Conservation (phyloP, 2,329 filamentous ascomycete species). For the Xylariales sp. region DNA sequence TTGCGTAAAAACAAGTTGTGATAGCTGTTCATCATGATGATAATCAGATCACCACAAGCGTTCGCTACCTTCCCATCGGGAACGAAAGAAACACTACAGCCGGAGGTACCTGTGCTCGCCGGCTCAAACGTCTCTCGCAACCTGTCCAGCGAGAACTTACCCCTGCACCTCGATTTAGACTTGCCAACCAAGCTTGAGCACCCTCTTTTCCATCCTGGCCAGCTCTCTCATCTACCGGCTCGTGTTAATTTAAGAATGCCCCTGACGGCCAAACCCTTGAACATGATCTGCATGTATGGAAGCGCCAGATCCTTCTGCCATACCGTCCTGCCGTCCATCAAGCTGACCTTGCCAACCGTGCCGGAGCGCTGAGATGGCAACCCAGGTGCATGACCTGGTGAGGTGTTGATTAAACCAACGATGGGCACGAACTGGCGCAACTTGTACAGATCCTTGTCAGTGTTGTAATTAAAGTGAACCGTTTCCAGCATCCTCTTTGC, state of each 20-base stretch:
- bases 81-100: background rate
- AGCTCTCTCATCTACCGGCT: constrained; percentile 9
- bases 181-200: constrained; percentile 9
- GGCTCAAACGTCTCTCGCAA: constrained; percentile 7
- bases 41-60: no score
- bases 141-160: constrained; percentile 4
- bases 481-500: background rate
- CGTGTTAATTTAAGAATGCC: background rate
- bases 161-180: constrained; percentile 8
- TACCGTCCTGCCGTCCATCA: background rate
- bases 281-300: background rate
- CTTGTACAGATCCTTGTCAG: background rate
- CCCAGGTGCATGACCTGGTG: no score
- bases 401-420: background rate
- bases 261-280: constrained; percentile 1
- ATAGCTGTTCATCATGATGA: no score
- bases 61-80: no score
- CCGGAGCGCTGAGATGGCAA: background rate
- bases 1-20: no score
- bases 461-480: background rate
- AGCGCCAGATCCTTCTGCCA: no score
- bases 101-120: background rate
- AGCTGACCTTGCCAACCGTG: no score
- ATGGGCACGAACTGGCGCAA: background rate
- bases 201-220: constrained; percentile 12